Percentiles rank a stretch among this genome's conserved stretches.
phyloP scores from a whole-genome alignment of 441 rosid genomes.

The Arabidopsis lyrata region DNA sequence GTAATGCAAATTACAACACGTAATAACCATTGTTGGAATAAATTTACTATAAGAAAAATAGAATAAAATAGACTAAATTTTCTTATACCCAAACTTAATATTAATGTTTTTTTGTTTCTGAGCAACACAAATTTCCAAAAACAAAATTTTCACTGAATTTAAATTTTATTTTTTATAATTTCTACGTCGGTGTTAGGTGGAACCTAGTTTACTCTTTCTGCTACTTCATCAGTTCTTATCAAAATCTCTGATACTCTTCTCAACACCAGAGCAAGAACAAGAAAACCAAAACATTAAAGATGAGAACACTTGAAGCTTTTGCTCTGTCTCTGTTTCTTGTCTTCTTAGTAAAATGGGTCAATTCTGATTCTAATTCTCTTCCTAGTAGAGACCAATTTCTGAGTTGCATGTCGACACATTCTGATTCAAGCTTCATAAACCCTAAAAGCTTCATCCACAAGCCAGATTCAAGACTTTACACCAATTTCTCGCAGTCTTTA shows the following conservation, averaged over 20 bases:
- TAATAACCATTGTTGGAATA: conserved; percentile 25
- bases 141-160: neutral
- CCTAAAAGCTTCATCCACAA: conserved; percentile 51
- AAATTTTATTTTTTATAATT: neutral
- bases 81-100: conserved; percentile 5
- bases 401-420: conserved; percentile 55
- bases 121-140: conserved; percentile 33
- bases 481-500: conserved; percentile 46
- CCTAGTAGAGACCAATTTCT: conserved; percentile 46
- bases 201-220: conserved; percentile 27
- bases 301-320: conserved; percentile 41
- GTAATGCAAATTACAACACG: conserved; percentile 11
- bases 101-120: conserved; percentile 29
- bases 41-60: neutral
- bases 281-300: conserved; percentile 31
- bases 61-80: neutral
- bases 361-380: conserved; percentile 27
- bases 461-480: conserved; percentile 49
- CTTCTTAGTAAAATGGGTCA: conserved; percentile 44
- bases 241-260: conserved; percentile 29
- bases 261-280: conserved; percentile 22
- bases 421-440: conserved; percentile 40
- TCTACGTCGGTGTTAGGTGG: conserved; percentile 41
- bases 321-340: conserved; percentile 43
- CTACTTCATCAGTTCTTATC: conserved; percentile 25